Base-by-base conservation (phyloP, 352 stramenopile species). In the Phytophthora cactorum region DNA sequence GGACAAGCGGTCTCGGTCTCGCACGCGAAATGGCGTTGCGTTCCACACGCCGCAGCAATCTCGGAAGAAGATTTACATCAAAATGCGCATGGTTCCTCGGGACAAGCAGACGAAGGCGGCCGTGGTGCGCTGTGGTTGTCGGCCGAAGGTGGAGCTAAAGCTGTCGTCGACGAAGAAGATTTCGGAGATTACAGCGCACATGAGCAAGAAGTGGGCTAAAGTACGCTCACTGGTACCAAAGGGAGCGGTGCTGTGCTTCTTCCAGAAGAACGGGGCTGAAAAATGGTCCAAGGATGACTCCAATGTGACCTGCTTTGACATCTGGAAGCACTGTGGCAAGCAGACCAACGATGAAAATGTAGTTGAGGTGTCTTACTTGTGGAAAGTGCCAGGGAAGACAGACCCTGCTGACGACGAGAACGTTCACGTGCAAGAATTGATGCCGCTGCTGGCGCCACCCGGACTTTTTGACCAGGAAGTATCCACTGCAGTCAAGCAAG, bases 111-210 rank as follows among this genome's bases (percentile, higher is more conserved):
- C 86, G 1, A 87, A 86, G 47, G 54, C 68, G 9, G 51, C 78
- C 25, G 67, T 95, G 12, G 74, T 79, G 25, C 52, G 52, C 29
- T 78, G 66, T 17, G 84, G 84, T 5, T 86, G 71, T 45, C 85
- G 86, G 39, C 86, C 85, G 6, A 95, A 95, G 58, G 86, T 95
- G 3, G 86, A 95, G 67, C 72, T 95, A 29, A 91, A 91, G 49
- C 67, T 95, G 46, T 90, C 78, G 52, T 87, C 81, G 17, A 85
- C 81, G n/a, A 95, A 95, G 72, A 83, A 80, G 12, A 81, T 95
- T 22, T 86, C 84, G 2, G 82, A 95, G 31, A 88, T 95, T 15
- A 78, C 78, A n/a, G 74, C 73, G 14, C 84, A 95, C 65, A 95
- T 95, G 86, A 75, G 69, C 52, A 82, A 81, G 27, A 95, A 93